Conservation (phyloP, 306 rosid genomes). For the Ammopiptanthus mongolicus region DNA sequence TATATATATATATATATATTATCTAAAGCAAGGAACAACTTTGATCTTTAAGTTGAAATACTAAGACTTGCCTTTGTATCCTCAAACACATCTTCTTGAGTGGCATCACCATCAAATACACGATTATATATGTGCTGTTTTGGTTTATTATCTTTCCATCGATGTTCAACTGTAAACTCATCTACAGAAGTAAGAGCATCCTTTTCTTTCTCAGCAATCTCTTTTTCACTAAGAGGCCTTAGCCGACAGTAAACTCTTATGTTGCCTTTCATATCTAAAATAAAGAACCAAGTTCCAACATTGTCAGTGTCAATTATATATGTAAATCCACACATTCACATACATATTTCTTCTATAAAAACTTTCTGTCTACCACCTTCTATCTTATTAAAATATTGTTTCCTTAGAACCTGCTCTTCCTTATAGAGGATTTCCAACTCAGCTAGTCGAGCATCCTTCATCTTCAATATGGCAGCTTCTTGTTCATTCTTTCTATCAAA, state of each 20-base stretch:
- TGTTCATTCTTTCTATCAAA: no score
- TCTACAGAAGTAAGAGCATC: constrained; percentile 42
- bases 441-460: constrained; percentile 91
- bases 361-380: constrained; percentile 53
- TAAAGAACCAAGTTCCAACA: background rate
- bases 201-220: constrained; percentile 52
- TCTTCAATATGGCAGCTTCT: no score
- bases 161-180: constrained; percentile 89
- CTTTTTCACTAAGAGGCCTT: constrained; percentile 78
- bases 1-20: no score
- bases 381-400: constrained; percentile 85
- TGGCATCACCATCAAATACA: constrained; percentile 64
- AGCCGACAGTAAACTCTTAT: constrained; percentile 86
- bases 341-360: background rate
- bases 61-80: constrained; percentile 96
- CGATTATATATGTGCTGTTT: constrained; percentile 83
- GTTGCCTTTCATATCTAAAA: constrained; percentile 97
- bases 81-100: constrained; percentile 82
- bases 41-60: background rate
- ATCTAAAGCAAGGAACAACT: background rate
- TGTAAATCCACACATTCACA: background rate
- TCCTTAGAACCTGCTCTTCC: constrained; percentile 87
- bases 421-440: constrained; percentile 86
- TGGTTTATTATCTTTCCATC: constrained; percentile 77
- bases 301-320: background rate